A percentile compares a stretch with the other conserved stretches of the same genome.
Conservation (phyloP, 768 basidiomycete genomes). For the Clitopilus passeckerianus region DNA sequence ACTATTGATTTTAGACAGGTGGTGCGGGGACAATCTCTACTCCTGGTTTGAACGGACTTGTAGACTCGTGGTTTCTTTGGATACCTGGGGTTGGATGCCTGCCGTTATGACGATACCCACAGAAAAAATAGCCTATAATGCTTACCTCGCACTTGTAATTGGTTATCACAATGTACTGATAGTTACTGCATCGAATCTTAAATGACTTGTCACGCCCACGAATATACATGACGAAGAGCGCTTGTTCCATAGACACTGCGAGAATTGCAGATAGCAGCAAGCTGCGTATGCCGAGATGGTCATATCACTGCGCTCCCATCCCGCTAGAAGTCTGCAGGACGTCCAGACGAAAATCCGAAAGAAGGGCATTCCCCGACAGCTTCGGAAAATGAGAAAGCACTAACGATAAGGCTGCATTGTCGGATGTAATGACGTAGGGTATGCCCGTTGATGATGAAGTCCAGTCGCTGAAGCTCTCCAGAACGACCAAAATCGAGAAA, state of each 20-base stretch:
- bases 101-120: not conserved
- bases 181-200: not conserved
- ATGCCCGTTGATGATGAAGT: not conserved
- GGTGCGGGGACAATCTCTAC: conserved; percentile 43
- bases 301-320: too few species aligned
- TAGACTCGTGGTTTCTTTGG: conserved; percentile 2
- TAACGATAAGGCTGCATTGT: not conserved
- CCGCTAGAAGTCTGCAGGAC: too few species aligned
- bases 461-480: not conserved
- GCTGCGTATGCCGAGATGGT: too few species aligned
- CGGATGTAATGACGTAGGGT: not conserved
- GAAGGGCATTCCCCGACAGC: not conserved
- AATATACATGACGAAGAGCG: not conserved
- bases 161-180: not conserved
- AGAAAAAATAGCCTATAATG: not conserved
- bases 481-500: not conserved
- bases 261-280: too few species aligned
- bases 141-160: not conserved
- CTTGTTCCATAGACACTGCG: not conserved
- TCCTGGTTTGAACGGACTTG: conserved; percentile 37
- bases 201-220: not conserved
- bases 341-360: not conserved
- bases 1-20: conserved; percentile 60
- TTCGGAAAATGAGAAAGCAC: not conserved
- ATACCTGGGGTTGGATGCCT: not conserved